Percentiles rank a stretch among this genome's conserved stretches.
phyloP scores from a whole-genome alignment of 345 rosid genomes.

The Eucalyptus polybractea region DNA sequence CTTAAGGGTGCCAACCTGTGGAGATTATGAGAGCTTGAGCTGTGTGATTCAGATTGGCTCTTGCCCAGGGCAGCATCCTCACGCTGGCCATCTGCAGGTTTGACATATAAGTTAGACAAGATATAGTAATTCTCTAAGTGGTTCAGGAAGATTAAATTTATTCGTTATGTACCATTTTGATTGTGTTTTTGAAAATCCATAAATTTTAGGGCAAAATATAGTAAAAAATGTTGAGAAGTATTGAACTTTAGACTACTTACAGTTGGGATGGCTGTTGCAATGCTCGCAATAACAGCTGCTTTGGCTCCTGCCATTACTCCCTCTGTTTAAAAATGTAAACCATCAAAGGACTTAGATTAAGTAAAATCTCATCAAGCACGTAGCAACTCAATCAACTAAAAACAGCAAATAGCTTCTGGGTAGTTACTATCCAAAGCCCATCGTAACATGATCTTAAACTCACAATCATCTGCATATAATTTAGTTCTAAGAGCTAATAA shows the following conservation, averaged over 20 bases:
- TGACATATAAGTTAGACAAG: not conserved
- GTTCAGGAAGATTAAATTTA: not conserved
- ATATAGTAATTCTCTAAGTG: not conserved
- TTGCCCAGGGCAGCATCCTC: slow-evolving; percentile 86
- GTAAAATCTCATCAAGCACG: not conserved
- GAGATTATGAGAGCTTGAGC: slow-evolving; percentile 95
- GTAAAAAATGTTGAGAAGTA: not conserved
- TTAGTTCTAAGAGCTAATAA: not conserved
- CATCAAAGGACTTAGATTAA: not conserved
- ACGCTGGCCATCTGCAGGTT: slow-evolving; percentile 57
- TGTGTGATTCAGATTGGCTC: slow-evolving; percentile 78
- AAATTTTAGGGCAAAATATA: not conserved
- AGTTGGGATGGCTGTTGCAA: slow-evolving; percentile 84
- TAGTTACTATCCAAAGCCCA: not conserved
- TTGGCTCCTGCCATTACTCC: slow-evolving; percentile 89
- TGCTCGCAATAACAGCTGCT: slow-evolving; percentile 63
- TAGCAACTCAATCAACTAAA: not conserved
- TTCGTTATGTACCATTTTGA: too few relatives aligned
- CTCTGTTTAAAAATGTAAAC: slow-evolving; percentile 13
- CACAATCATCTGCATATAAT: not conserved
- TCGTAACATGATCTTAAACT: not conserved
- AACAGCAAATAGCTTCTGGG: not conserved
- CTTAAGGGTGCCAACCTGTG: slow-evolving; percentile 13
- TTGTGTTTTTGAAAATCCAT: not conserved
- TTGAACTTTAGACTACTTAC: slow-evolving; percentile 10